Conservation (phyloP, 495 filamentous ascomycete species). For the Elasticomyces elasticus region DNA sequence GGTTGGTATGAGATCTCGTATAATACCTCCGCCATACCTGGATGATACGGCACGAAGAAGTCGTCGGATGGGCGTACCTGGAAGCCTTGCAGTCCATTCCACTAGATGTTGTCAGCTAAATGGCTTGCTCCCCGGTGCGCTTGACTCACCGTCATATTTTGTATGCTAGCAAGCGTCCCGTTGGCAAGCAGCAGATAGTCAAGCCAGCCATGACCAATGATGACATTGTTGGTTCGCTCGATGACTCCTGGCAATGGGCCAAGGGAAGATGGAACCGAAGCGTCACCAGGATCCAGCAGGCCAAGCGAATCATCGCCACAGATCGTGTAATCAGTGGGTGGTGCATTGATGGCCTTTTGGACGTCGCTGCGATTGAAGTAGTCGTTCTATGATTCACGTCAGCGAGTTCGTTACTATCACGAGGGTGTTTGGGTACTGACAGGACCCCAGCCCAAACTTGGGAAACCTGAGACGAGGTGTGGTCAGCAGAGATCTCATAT, state of each 20-base stretch:
- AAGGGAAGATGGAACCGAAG: slow-evolving; percentile 5
- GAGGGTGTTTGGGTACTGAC: background rate
- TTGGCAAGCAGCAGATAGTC: slow-evolving; percentile 55
- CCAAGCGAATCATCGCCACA: slow-evolving; percentile 16
- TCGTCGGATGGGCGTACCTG: slow-evolving; percentile 39
- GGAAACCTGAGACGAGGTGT: too few relatives aligned
- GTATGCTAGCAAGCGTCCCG: slow-evolving; percentile 59
- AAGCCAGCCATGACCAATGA: slow-evolving; percentile 58
- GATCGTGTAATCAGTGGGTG: slow-evolving; percentile 25
- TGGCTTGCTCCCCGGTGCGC: too few relatives aligned
- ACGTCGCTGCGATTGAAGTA: slow-evolving; percentile 53
- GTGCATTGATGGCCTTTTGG: slow-evolving; percentile 49
- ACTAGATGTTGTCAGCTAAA: too few relatives aligned
- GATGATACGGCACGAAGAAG: slow-evolving; percentile 58
- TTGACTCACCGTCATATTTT: slow-evolving; percentile 91
- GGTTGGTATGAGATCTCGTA: slow-evolving; percentile 14
- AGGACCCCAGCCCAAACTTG: slow-evolving; percentile 33
- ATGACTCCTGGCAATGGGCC: slow-evolving; percentile 50
- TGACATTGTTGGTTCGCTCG: slow-evolving; percentile 53
- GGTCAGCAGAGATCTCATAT: too few relatives aligned
- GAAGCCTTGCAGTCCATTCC: slow-evolving; percentile 63
- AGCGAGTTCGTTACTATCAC: background rate
- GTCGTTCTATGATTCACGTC: slow-evolving; percentile 18
- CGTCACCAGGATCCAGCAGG: slow-evolving; percentile 9
- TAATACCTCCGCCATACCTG: slow-evolving; percentile 18